Base-by-base conservation (phyloP, 192 early-diverging fungal genomes). In the Geranomyces variabilis region DNA sequence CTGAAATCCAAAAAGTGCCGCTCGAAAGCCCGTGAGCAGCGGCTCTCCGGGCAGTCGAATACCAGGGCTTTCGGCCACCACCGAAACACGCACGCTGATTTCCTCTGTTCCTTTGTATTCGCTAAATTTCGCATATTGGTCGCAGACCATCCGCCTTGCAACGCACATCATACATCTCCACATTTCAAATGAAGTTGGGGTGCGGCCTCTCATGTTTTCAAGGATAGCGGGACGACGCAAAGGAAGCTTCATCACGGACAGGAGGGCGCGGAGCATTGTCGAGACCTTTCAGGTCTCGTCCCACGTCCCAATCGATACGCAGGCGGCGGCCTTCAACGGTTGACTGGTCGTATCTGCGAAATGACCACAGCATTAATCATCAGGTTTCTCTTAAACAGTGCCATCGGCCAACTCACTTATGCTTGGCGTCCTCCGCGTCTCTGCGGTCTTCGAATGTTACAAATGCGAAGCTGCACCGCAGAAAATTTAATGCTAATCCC, bases 381-480 rank as follows among this genome's bases (percentile, higher is more conserved):
- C 0, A 67, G n/a, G 0, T 14, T 19, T 26, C 9, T 21, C n/a
- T 46, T 0, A 47, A 0, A 71, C 30, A 17, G 29, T 58, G 45
- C 8, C 44, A 31, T 55, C 17, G 9, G 12, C 0, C 24, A 1
- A 36, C 36, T 41, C 56, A 74, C 77, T 77, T 81, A 61, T 85
- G 73, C 53, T 92, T 88, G 8, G 88, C 86, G 45, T 78, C 77
- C 51, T 90, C 89, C 1, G 91, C 89, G 22, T 90, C 81, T 15
- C 83, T 83, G 64, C 91, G 84, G 43, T 92, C 89, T 58, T 90
- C 88, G 79, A 85, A 93, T 48, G 88, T 83, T 41, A 91, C 84
- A 75, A 93, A 93, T 7, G 91, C 88, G 71, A 93, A 93, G 9
- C 91, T 92, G 77, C 8, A n/a, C 15, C 15, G 26, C n/a, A 7